Base-by-base conservation (phyloP, 2,329 filamentous ascomycete species). In the Shiraia sp. region DNA sequence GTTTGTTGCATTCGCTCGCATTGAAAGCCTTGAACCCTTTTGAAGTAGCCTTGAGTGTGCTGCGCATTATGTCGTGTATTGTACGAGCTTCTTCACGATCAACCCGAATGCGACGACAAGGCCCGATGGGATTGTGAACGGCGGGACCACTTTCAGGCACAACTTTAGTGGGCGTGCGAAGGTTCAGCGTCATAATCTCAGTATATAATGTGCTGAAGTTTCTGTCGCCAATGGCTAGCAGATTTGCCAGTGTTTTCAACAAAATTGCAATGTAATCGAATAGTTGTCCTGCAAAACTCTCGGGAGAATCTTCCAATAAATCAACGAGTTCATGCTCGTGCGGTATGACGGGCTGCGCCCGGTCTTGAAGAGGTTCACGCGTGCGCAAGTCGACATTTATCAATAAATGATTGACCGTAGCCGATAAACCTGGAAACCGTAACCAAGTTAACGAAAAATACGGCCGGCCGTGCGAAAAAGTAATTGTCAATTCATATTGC, bases 201-300 rank as follows among this genome's bases (percentile, higher is more conserved):
- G 51, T 59, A 13, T 61, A 64, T 4, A 65, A 27, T 3, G 63
- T 38, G 12, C 47, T 53, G 37, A 60, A 61, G 12, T 36, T 32
- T 1, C 52, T 30, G 15, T 61, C 49, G 4, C 54, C 59, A 10
- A 50, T 30, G 5, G 47, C 49, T 7, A 63, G 49, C 2, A 65
- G 45, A 13, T 55, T 59, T 5, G 59, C 59, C 0, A 64, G 40
- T 1, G 59, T 52, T 36, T 62, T 63, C 14, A 65, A 47, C 9
- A 65, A 45, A 14, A 64, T 63, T 3, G 60, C 57, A 29, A 63
- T 56, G 44, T 65, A 65, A 29, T 64, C 57, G 42, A 65, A 65
- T 3, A 65, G 42, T 24, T 63, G 59, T 25, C 49, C 48, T 1
- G 60, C 61, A 32, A 65, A 64, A 30, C 53, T 59, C 15, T 57